Conservation (phyloP, 768 basidiomycete species). For the Lactarius sanguifluus region DNA sequence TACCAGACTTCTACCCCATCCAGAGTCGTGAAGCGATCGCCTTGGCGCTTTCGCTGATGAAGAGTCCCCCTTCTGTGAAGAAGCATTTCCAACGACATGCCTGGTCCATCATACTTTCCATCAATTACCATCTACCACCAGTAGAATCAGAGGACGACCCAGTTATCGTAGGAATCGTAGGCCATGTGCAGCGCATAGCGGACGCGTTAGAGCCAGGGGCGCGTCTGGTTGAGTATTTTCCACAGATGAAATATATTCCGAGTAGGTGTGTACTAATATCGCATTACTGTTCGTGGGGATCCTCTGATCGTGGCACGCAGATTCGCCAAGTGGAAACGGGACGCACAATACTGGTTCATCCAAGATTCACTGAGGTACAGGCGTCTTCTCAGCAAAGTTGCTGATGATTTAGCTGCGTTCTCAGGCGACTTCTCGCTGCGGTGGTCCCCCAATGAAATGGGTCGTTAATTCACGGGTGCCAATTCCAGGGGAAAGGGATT, state of each 20-base stretch:
- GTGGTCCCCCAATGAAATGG: background rate
- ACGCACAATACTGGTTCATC: no score
- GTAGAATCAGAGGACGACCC: conserved; percentile 21
- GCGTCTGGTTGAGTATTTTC: no score
- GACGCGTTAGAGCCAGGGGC: background rate
- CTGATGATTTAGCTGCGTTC: background rate
- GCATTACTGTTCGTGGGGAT: no score
- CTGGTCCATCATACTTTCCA: conserved; percentile 33
- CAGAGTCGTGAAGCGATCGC: background rate
- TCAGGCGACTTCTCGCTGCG: background rate
- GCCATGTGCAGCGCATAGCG: background rate
- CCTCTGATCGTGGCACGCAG: no score
- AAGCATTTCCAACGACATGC: conserved; percentile 33
- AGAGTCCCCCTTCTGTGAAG: conserved; percentile 35
- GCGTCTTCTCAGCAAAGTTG: no score
- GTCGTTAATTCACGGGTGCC: background rate
- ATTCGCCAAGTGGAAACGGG: no score
- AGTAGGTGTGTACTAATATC: no score
- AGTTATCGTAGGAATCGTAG: background rate
- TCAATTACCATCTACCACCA: conserved; percentile 9
- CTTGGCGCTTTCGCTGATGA: conserved; percentile 28
- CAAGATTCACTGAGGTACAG: no score
- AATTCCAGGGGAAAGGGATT: background rate
- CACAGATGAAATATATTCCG: no score
- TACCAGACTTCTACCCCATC: background rate